phyloP scores from a whole-genome alignment of 2,329 filamentous ascomycete species.

The Nigrospora sphaerica region DNA sequence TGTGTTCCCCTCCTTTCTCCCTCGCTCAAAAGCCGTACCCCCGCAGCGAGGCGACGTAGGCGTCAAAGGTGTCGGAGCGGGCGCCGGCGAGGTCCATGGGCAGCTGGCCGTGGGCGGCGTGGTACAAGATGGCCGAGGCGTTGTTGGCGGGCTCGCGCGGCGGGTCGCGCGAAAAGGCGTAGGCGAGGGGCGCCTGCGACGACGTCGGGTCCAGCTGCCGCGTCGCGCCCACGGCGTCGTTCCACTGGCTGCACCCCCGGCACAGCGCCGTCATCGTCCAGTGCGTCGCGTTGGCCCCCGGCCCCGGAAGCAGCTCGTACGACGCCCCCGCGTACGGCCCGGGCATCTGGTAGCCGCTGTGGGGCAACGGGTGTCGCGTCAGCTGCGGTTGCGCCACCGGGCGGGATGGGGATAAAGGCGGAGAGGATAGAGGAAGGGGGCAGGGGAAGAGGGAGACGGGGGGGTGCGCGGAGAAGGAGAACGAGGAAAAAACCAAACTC shows the following conservation, averaged over 20 bases:
- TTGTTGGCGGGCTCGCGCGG: background rate
- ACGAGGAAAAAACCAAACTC: conserved; percentile 7
- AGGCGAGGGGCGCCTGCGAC: background rate
- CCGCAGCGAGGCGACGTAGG: too few species aligned
- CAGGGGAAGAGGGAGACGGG: too few species aligned
- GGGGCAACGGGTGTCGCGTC: background rate
- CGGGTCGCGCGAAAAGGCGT: background rate
- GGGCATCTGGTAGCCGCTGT: conserved; percentile 24
- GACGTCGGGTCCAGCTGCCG: background rate
- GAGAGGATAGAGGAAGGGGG: too few species aligned
- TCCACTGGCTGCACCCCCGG: conserved; percentile 29
- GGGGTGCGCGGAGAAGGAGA: too few species aligned
- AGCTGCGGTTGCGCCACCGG: background rate
- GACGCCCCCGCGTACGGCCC: conserved; percentile 22
- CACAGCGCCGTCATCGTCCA: conserved; percentile 31
- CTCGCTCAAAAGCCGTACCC: too few species aligned
- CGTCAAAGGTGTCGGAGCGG: too few species aligned
- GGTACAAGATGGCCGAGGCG: background rate
- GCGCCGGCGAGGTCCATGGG: background rate
- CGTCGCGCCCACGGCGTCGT: background rate
- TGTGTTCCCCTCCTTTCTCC: too few species aligned
- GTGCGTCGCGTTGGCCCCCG: conserved; percentile 29
- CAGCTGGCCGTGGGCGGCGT: background rate
- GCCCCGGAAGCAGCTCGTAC: conserved; percentile 25
- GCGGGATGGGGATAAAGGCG: background rate